These are phyloP conservation scores for Aspergillus pseudoterreus DNA, from an alignment of 2,329 filamentous ascomycete species.

Conservation along the genomic window DNA sequence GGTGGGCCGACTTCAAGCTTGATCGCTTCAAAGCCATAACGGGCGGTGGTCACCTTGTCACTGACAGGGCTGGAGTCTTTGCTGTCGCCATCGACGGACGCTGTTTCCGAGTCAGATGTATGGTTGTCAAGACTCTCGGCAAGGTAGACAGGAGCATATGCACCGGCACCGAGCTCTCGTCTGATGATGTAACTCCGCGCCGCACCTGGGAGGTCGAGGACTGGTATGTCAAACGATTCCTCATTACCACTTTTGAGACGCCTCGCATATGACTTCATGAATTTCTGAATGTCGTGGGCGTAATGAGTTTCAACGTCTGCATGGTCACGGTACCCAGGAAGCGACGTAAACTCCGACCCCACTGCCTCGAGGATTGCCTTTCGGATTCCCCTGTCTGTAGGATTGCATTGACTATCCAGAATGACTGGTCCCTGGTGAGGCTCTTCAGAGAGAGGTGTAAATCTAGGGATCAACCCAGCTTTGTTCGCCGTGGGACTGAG, in stretches of 20 bases:
- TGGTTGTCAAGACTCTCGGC: slow-evolving; percentile 67
- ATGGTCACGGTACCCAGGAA: slow-evolving; percentile 77
- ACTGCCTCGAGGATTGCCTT: slow-evolving; percentile 70
- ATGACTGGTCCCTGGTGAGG: slow-evolving; percentile 62
- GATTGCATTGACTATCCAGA: slow-evolving; percentile 80
- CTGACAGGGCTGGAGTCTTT: slow-evolving; percentile 54
- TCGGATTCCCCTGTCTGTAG: slow-evolving; percentile 73
- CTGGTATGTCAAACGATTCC: slow-evolving; percentile 57
- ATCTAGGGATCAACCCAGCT: slow-evolving; percentile 22
- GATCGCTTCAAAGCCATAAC: slow-evolving; percentile 72
- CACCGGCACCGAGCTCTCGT: slow-evolving; percentile 84
- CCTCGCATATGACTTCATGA: slow-evolving; percentile 63
- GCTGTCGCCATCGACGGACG: slow-evolving; percentile 43
- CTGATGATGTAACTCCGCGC: slow-evolving; percentile 71
- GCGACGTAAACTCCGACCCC: slow-evolving; percentile 69
- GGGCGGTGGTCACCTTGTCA: slow-evolving; percentile 22
- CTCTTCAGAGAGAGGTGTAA: slow-evolving; percentile 15
- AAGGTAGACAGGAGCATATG: slow-evolving; percentile 93
- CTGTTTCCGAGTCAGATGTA: slow-evolving; percentile 30
- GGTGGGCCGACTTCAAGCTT: slow-evolving; percentile 87
- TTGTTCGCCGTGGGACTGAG: slow-evolving; percentile 39
- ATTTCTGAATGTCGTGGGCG: slow-evolving; percentile 75
- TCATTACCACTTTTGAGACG: slow-evolving; percentile 52
- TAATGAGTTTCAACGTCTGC: slow-evolving; percentile 61
- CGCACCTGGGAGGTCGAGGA: slow-evolving; percentile 64